phyloP scores from a whole-genome alignment of 257 asterid species.

The Gentiana dahurica region DNA sequence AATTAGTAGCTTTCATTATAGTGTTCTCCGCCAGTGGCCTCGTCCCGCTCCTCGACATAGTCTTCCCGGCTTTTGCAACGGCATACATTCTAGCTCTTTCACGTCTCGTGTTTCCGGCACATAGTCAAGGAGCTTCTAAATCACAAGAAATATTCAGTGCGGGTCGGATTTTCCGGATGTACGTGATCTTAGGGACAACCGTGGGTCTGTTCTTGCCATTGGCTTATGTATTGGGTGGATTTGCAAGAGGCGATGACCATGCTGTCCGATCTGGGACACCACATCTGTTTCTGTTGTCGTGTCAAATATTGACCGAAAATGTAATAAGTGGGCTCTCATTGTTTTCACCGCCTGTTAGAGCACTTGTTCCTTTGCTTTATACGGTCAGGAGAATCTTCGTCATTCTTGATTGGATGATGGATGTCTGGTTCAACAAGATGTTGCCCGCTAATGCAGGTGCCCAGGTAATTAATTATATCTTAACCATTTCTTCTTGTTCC shows the following conservation, averaged over 20 bases:
- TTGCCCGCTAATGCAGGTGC: constrained; percentile 47
- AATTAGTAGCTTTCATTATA: constrained; percentile 83
- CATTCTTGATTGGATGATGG: constrained; percentile 53
- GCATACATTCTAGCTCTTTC: constrained; percentile 48
- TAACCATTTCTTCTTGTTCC: too few relatives aligned
- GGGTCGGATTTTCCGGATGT: constrained; percentile 36
- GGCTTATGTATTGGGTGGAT: constrained; percentile 88
- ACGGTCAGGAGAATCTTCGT: constrained; percentile 68
- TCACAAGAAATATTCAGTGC: constrained; percentile 51
- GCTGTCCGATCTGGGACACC: constrained; percentile 83
- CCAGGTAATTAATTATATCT: constrained; percentile 41
- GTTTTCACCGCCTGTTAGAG: constrained; percentile 83
- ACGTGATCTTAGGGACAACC: constrained; percentile 53
- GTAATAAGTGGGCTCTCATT: constrained; percentile 53
- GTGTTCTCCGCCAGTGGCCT: constrained; percentile 76
- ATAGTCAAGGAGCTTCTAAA: constrained; percentile 7
- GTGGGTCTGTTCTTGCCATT: constrained; percentile 70
- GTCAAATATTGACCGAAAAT: constrained; percentile 79
- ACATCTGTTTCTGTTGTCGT: constrained; percentile 65
- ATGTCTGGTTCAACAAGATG: constrained; percentile 72
- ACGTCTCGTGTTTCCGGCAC: constrained; percentile 52
- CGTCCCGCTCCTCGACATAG: constrained; percentile 62
- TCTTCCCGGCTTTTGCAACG: constrained; percentile 55
- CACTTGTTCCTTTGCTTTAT: constrained; percentile 67
- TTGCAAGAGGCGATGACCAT: constrained; percentile 83